phyloP scores from a whole-genome alignment of 139 green algal species.

The Chlamydomonas sphaeroides region DNA sequence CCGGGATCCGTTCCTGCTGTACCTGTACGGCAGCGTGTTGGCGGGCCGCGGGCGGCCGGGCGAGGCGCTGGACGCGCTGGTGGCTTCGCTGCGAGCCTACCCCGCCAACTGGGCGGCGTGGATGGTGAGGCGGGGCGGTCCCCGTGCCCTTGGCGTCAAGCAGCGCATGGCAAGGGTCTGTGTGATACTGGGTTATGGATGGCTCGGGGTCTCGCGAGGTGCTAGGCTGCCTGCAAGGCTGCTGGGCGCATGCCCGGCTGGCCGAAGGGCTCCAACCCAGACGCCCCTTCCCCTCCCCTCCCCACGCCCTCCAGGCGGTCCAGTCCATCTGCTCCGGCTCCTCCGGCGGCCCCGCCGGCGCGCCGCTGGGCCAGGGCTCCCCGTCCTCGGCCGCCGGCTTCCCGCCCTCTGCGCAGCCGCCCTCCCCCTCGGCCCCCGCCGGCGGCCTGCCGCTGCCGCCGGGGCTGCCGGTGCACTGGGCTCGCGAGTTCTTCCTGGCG shows the following conservation, averaged over 20 bases:
- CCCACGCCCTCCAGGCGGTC: neutral
- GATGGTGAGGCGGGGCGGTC: slow-evolving; percentile 65
- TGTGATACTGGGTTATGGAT: too few relatives aligned
- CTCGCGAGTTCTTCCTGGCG: slow-evolving; percentile 82
- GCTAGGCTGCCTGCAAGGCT: too few relatives aligned
- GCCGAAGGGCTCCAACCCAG: too few relatives aligned
- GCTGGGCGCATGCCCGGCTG: too few relatives aligned
- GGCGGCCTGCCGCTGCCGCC: slow-evolving; percentile 35
- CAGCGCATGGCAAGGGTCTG: too few relatives aligned
- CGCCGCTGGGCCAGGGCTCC: neutral
- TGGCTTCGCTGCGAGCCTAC: slow-evolving; percentile 67
- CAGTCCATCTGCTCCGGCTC: slow-evolving; percentile 15
- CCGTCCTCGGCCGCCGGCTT: neutral
- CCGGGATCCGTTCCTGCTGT: slow-evolving; percentile 73
- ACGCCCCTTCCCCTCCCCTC: too few relatives aligned
- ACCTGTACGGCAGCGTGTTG: slow-evolving; percentile 83
- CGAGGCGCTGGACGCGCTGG: slow-evolving; percentile 55
- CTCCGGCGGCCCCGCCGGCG: neutral
- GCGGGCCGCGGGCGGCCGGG: slow-evolving; percentile 62
- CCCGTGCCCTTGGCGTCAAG: too few relatives aligned
- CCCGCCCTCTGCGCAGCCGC: neutral
- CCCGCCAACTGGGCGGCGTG: slow-evolving; percentile 96
- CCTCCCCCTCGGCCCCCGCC: slow-evolving; percentile 59
- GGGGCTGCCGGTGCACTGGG: slow-evolving; percentile 80
- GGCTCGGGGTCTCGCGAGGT: too few relatives aligned